phyloP scores from a whole-genome alignment of 805 yeast genomes.

The Myxozyma neglecta region DNA sequence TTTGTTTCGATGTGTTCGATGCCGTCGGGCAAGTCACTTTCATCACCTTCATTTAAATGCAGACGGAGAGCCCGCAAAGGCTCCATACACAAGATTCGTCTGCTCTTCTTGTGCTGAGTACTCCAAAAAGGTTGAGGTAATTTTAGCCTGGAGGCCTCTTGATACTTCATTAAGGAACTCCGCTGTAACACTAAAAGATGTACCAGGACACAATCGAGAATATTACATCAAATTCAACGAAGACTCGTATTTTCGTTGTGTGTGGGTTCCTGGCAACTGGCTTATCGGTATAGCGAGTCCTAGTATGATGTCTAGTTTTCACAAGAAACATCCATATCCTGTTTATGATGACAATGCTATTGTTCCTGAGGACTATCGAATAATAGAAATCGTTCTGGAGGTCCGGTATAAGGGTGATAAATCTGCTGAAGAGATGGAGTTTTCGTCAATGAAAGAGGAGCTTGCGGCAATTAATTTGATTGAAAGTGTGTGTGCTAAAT shows the following conservation, averaged over 20 bases:
- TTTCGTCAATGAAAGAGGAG: constrained; percentile 12
- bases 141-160: constrained; percentile 26
- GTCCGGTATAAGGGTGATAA: constrained; percentile 6
- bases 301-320: constrained; percentile 10
- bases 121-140: constrained; percentile 4
- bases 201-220: constrained; percentile 20
- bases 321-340: constrained; percentile 10
- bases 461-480: constrained; percentile 9
- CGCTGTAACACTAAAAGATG: not conserved
- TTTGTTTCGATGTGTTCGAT: constrained; percentile 23
- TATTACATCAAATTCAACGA: constrained; percentile 24
- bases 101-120: constrained; percentile 15
- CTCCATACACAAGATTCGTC: not conserved
- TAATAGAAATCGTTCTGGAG: constrained; percentile 19
- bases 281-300: not conserved
- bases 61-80: not conserved
- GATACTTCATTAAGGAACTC: not conserved
- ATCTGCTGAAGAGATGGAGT: constrained; percentile 8
- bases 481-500: constrained; percentile 17
- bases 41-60: not conserved
- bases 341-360: not conserved
- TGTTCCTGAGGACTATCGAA: constrained; percentile 15
- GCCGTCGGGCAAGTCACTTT: constrained; percentile 17
- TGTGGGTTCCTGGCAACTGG: constrained; percentile 30
- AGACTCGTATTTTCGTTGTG: constrained; percentile 18